phyloP scores from a whole-genome alignment of 208 protist species.

The Crithidia thermophila region DNA sequence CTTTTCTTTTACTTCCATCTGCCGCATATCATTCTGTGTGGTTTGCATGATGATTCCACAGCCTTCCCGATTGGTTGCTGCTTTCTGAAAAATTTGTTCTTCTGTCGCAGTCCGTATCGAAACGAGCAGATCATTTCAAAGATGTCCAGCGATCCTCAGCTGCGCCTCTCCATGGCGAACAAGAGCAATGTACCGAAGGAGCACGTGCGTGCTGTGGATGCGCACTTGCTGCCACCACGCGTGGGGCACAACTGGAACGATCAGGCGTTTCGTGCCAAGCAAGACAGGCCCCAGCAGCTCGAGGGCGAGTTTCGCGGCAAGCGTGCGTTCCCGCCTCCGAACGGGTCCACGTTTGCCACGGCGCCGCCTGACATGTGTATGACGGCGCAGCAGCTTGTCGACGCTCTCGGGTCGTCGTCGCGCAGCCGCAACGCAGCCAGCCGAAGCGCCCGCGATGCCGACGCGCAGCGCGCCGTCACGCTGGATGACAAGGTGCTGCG shows the following conservation, averaged over 20 bases:
- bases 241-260: constrained; percentile 92
- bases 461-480: constrained; percentile 51
- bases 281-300: constrained; percentile 85
- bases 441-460: constrained; percentile 16
- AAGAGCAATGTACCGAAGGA: constrained; percentile 70
- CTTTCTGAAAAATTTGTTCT: background rate
- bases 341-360: constrained; percentile 48
- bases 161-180: constrained; percentile 39
- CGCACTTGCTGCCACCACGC: constrained; percentile 75
- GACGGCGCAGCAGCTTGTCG: constrained; percentile 80
- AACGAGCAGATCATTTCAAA: background rate
- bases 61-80: no score
- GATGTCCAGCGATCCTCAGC: constrained; percentile 33
- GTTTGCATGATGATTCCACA: no score
- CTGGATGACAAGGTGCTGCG: constrained; percentile 95
- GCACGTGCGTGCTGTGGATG: constrained; percentile 76
- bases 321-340: constrained; percentile 52
- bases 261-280: constrained; percentile 76
- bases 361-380: constrained; percentile 46
- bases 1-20: background rate
- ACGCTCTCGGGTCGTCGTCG: constrained; percentile 43
- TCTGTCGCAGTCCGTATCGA: background rate
- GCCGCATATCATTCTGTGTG: no score
- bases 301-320: constrained; percentile 83
- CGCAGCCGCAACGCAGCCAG: constrained; percentile 23